These are phyloP conservation scores for Cicer bijugum DNA, from an alignment of 306 rosid species.

Conservation along the genomic window DNA sequence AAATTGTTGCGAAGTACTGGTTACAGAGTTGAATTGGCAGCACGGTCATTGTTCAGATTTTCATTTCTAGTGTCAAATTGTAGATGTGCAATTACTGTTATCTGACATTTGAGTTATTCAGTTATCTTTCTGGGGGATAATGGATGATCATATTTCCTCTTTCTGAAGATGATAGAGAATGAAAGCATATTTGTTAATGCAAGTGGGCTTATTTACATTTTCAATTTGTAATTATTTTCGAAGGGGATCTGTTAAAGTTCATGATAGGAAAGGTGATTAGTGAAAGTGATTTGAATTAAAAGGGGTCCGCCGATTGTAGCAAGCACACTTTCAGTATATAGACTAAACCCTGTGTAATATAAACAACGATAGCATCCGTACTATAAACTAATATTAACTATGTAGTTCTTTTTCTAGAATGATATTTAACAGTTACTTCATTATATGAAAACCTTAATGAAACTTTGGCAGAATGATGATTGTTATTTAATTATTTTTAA, in stretches of 20 bases:
- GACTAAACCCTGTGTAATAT: conserved; percentile 5
- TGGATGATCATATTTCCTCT: background rate
- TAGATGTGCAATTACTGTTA: background rate
- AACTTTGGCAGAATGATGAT: conserved; percentile 23
- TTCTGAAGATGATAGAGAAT: background rate
- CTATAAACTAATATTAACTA: conserved; percentile 1
- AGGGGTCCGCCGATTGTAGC: conserved; percentile 15
- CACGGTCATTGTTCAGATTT: background rate
- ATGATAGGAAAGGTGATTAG: conserved; percentile 21
- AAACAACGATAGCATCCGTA: background rate
- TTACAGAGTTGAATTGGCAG: conserved; percentile 27
- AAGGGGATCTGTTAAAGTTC: conserved; percentile 19
- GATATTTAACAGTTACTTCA: background rate
- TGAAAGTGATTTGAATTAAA: conserved; percentile 29
- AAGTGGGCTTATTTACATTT: conserved; percentile 10
- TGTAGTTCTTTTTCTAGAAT: conserved; percentile 22
- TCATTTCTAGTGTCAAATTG: conserved; percentile 5
- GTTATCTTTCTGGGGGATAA: background rate
- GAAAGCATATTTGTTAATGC: conserved; percentile 24
- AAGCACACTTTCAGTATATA: background rate
- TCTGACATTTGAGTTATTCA: background rate
- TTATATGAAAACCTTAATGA: conserved; percentile 23
- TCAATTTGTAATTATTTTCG: background rate
- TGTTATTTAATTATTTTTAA: conserved; percentile 32
- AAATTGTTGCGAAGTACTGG: background rate